Conservation (phyloP, 768 basidiomycete genomes). For the Trametes villosa region DNA sequence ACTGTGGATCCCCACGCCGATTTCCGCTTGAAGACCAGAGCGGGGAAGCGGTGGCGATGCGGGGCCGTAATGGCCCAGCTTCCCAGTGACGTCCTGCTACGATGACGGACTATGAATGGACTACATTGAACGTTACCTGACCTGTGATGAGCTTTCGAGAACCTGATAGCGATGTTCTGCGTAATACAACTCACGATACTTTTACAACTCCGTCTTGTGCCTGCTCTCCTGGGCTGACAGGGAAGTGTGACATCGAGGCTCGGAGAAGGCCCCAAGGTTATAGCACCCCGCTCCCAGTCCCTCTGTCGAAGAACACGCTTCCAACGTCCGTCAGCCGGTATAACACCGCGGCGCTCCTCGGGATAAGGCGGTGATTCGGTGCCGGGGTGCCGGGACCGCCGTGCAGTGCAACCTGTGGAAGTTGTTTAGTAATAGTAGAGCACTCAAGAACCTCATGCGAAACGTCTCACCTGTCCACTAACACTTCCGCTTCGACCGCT, state of each 20-base stretch:
- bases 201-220: neutral
- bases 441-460: neutral
- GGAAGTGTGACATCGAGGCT: neutral
- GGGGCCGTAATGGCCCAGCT: neutral
- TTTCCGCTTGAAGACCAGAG: neutral
- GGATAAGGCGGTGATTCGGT: slow-evolving; percentile 43
- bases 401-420: slow-evolving; percentile 62
- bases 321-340: slow-evolving; percentile 72
- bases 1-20: slow-evolving; percentile 11
- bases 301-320: slow-evolving; percentile 72
- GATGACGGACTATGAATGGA: neutral
- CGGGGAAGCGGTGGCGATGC: neutral
- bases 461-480: slow-evolving; percentile 65
- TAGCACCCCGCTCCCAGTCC: slow-evolving; percentile 68
- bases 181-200: neutral
- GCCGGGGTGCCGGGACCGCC: slow-evolving; percentile 47
- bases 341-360: slow-evolving; percentile 63
- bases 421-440: neutral
- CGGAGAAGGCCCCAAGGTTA: slow-evolving; percentile 31
- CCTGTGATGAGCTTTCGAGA: neutral
- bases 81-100: neutral
- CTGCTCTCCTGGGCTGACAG: neutral
- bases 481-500: slow-evolving; percentile 80
- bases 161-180: neutral
- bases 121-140: neutral